Evolutionary conservation across 2,329 filamentous ascomycete species (phyloP).

Genomic region (Scleromitrula shiraiana): DNA sequence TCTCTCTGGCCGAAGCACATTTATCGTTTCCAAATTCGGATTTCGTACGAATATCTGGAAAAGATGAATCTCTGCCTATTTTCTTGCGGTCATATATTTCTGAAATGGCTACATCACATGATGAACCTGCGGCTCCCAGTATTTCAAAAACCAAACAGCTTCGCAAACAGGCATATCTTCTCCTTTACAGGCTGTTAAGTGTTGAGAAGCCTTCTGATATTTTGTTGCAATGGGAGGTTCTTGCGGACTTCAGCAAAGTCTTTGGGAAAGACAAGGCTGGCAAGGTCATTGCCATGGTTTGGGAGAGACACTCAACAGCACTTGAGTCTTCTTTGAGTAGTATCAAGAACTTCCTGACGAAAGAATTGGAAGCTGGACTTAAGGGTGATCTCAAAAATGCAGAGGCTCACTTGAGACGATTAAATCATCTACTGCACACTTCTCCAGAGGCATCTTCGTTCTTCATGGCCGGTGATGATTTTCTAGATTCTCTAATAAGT

Average conservation of each 20-base stretch:
- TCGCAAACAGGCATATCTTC: slow-evolving; percentile 55
- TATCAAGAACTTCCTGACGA: slow-evolving; percentile 55
- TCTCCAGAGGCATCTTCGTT: slow-evolving; percentile 50
- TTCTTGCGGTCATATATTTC: slow-evolving; percentile 64
- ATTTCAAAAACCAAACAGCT: slow-evolving; percentile 39
- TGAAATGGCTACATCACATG: slow-evolving; percentile 38
- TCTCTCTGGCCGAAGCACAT: slow-evolving; percentile 56
- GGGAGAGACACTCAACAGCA: slow-evolving; percentile 39
- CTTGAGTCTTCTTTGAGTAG: slow-evolving; percentile 49
- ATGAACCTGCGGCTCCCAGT: slow-evolving; percentile 3
- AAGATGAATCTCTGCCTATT: slow-evolving; percentile 48
- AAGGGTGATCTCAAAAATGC: slow-evolving; percentile 46
- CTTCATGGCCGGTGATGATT: slow-evolving; percentile 80
- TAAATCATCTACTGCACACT: slow-evolving; percentile 57
- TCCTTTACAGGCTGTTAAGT: slow-evolving; percentile 50
- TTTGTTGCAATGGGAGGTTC: slow-evolving; percentile 57
- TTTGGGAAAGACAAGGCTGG: slow-evolving; percentile 57
- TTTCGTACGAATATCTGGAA: slow-evolving; percentile 43
- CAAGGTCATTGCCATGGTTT: slow-evolving; percentile 43
- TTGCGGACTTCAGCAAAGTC: slow-evolving; percentile 58
- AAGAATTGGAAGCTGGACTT: slow-evolving; percentile 53
- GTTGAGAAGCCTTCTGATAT: slow-evolving; percentile 34
- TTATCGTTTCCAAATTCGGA: slow-evolving; percentile 48
- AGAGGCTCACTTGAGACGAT: slow-evolving; percentile 45
- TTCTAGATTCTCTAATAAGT: slow-evolving; percentile 65